Base-by-base conservation (phyloP, 1,284 basidiomycete species). In the Austroboletus novae-zelandiae region DNA sequence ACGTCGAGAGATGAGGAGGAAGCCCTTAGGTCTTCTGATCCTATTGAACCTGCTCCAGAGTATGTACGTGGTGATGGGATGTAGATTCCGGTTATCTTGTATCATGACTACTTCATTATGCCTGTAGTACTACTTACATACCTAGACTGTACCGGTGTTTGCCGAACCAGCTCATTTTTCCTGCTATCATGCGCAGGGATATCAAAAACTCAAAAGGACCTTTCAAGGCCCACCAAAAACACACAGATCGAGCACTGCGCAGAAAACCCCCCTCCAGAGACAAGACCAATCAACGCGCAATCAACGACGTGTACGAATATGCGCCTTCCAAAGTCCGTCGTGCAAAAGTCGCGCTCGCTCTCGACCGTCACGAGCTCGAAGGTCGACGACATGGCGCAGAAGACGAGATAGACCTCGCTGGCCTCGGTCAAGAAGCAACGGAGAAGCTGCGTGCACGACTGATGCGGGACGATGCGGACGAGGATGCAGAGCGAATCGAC, bases 271-370 rank as follows among this genome's bases (percentile, higher is more conserved):
- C 13, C 20, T 11, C 34, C 5, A 39, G 46, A 32, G 43, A 11
- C 36, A 59, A 50, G 30, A 45, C 30, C 37, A 53, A 65, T 17
- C 39, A 40, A 17, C 50, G 45, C 25, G 42, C 55, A n/a, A 57
- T 62, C 36, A 32, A 55, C 43, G 82, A 87, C 57, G 75, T 87
- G 3, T 87, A 86, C 62, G 84, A 87, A 59, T 81, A 83, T 50
- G 71, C 78, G 47, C 74, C 74, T 11, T 76, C 79, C 47, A 79
- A 79, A 57, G 71, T 74, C 11, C 74, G 82, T 47, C 73, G 85
- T n/a, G 73, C 76, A 1, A 80, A 79, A 49, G 64, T 86, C 39
- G 65, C 65, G 31, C 70, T 85, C 29, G 72, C 79, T 25, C 67
- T 88, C 25, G 84, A 81, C 57, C 74, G 68, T 43, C 81, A 84